Percentiles rank a stretch among this genome's conserved stretches.
Conservation (phyloP, 2,329 filamentous ascomycete genomes). For the Fonsecaea pedrosoi region DNA sequence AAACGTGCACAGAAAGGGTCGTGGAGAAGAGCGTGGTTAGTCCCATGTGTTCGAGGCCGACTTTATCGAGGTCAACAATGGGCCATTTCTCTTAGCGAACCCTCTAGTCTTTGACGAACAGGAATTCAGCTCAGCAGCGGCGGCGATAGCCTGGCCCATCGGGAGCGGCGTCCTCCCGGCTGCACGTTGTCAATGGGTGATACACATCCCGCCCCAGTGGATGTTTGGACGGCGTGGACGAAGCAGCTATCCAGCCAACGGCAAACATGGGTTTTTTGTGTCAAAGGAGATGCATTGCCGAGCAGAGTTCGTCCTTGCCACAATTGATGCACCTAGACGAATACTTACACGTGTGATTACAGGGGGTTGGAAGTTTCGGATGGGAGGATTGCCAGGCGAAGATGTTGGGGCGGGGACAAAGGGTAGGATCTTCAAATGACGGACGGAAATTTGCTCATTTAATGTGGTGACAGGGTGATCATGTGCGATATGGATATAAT, state of each 20-base stretch:
- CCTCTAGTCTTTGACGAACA: background rate
- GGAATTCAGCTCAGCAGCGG: background rate
- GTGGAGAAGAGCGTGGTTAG: background rate
- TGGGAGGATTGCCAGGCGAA: too few relatives aligned
- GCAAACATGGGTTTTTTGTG: background rate
- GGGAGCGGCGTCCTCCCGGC: background rate
- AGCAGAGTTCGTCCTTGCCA: background rate
- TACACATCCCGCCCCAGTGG: background rate
- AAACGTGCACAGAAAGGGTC: background rate
- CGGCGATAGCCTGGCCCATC: background rate
- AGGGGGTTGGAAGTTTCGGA: too few relatives aligned
- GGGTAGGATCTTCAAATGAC: background rate
- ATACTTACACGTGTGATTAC: background rate
- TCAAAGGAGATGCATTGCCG: background rate
- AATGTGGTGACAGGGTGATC: too few relatives aligned
- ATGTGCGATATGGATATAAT: background rate
- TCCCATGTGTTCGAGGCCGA: background rate
- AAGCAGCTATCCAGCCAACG: background rate
- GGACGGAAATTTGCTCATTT: background rate
- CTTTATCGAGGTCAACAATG: background rate
- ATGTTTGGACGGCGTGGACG: background rate
- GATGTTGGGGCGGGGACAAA: background rate
- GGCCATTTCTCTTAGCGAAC: background rate
- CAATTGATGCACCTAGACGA: constrained; percentile 1
- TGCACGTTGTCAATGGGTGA: background rate